These are phyloP conservation scores for Melampsora americana DNA, from an alignment of 1,284 basidiomycete genomes.

Conservation along the genomic window DNA sequence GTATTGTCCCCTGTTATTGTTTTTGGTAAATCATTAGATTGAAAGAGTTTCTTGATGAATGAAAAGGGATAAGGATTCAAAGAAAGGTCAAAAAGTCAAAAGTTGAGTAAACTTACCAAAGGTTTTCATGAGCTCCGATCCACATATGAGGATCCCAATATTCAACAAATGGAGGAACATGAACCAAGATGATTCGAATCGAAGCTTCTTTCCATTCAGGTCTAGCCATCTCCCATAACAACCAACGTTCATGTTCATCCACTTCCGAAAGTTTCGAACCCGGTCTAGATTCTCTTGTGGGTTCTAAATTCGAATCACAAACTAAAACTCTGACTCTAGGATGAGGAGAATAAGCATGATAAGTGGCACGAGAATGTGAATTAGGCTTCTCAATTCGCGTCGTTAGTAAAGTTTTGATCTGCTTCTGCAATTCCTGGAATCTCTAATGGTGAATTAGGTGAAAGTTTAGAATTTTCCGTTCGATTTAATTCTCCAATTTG, in stretches of 20 bases:
- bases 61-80: neutral
- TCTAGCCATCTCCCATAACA: conserved; percentile 47
- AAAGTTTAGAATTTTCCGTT: conserved; percentile 20
- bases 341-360: conserved; percentile 47
- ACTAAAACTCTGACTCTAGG: conserved; percentile 47
- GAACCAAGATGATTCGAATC: conserved; percentile 47
- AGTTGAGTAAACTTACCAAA: conserved; percentile 46
- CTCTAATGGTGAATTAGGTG: conserved; percentile 17
- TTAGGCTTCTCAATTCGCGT: conserved; percentile 20
- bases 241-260: conserved; percentile 48
- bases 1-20: conserved; percentile 46
- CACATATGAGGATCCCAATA: conserved; percentile 48
- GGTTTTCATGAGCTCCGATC: conserved; percentile 45
- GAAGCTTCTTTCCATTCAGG: conserved; percentile 47
- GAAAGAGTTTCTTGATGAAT: neutral
- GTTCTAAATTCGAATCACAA: conserved; percentile 48
- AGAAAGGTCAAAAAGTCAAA: no score
- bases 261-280: conserved; percentile 44
- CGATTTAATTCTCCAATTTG: conserved; percentile 43
- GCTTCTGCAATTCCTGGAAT: conserved; percentile 33
- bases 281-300: conserved; percentile 25
- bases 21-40: neutral
- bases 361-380: conserved; percentile 45
- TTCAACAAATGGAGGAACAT: conserved; percentile 50
- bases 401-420: conserved; percentile 32